A percentile compares a stretch with the other conserved stretches of the same genome.
Evolutionary conservation across 2,329 filamentous ascomycete genomes (phyloP).

Genomic region (Trichoderma breve): DNA sequence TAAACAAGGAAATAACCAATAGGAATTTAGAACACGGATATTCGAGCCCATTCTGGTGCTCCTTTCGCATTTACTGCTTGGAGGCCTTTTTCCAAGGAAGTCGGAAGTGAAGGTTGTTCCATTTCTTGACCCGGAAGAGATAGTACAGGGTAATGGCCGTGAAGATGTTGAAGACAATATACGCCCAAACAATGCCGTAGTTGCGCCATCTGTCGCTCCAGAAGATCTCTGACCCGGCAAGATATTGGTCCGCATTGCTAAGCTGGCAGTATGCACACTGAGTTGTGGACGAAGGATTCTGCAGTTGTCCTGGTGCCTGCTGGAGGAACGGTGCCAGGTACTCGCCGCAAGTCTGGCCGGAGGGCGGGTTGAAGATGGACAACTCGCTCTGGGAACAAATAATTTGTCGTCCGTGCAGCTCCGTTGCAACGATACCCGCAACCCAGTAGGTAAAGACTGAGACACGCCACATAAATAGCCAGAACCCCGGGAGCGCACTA

Average conservation of each 20-base stretch:
- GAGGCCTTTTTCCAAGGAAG: constrained; percentile 28
- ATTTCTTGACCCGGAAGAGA: constrained; percentile 53
- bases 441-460: constrained; percentile 67
- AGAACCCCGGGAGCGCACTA: constrained; percentile 63
- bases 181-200: constrained; percentile 68
- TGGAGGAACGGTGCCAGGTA: constrained; percentile 61
- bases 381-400: constrained; percentile 55
- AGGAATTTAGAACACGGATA: no score
- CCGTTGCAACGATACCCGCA: constrained; percentile 63
- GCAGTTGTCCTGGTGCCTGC: constrained; percentile 54
- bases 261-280: constrained; percentile 68
- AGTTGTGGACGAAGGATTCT: constrained; percentile 55
- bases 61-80: constrained; percentile 5
- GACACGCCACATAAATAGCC: constrained; percentile 71
- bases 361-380: constrained; percentile 62
- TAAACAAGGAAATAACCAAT: not conserved
- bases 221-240: constrained; percentile 45
- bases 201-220: constrained; percentile 64
- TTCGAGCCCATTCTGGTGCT: not conserved
- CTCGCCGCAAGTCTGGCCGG: constrained; percentile 58
- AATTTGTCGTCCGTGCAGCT: constrained; percentile 56
- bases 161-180: constrained; percentile 61
- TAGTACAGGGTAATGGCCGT: constrained; percentile 62
- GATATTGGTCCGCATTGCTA: constrained; percentile 59
- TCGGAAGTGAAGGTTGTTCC: constrained; percentile 24